Base-by-base conservation (phyloP, 129 eudicot genomes). In the Pseudognaphalium luteoalbum region DNA sequence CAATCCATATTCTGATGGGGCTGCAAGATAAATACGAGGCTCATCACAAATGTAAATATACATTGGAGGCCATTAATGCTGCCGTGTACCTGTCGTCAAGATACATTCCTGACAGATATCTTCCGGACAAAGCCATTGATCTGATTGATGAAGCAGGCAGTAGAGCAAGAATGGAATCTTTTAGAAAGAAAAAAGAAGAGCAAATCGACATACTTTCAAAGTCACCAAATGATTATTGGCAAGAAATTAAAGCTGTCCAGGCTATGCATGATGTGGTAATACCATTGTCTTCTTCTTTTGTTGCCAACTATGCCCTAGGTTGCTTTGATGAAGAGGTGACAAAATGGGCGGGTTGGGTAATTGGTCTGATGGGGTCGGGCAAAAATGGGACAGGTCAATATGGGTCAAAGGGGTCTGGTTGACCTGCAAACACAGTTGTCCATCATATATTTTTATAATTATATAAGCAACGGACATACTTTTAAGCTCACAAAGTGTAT, bases 71-170 rank as follows among this genome's bases (percentile, higher is more conserved):
- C 82, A 47, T 92, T 41, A 86, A 86, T 81, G 94, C 98, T 29
- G 96, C 98, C 59, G 98, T 89, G 44, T 70, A 88, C 71, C 81
- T 92, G 35, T 88, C 98, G 52, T 81, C 89, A 44, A 88, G 93
- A 83, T 92, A 90, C 81, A 92, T 92, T 71, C 88, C 96, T 10
- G 98, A 92, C 76, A 72, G 98, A 81, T 83, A 85, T 88, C 96
- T 92, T 84, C 98, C 98, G 22, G 98, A 92, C 71, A 92, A 92
- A 85, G 98, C 98, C 42, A 92, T 92, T 75, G 98, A 92, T 86
- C 90, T 92, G 41, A 92, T 92, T 28, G 98, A 92, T 34, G 98
- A 92, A 80, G 98, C 98, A 0, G 98, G 98, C 67, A 89, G 96
- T 77, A 84, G 83, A 85, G 91, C 96, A 67, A 84, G 92, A 76